Percentiles rank a stretch among this genome's conserved stretches.
Conservation (phyloP, 371 early-diverging fungal species). For the Apophysomyces ossiformis region DNA sequence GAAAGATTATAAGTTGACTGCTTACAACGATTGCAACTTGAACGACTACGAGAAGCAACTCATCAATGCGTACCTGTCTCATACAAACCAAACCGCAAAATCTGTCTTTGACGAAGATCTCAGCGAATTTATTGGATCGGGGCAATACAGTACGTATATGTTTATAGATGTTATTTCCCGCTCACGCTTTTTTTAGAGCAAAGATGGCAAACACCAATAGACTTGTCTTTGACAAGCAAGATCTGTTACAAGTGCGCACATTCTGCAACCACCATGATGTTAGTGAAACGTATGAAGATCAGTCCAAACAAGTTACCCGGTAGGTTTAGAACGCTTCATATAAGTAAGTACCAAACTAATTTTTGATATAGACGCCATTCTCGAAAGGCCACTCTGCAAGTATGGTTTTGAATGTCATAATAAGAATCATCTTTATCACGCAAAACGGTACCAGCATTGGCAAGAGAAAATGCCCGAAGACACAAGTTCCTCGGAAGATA, state of each 20-base stretch:
- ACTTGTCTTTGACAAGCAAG: constrained; percentile 20
- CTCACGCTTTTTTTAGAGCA: background rate
- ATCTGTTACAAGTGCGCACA: constrained; percentile 45
- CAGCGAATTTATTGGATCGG: constrained; percentile 19
- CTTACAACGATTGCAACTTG: constrained; percentile 16
- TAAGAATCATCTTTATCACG: constrained; percentile 38
- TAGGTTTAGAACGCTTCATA: constrained; percentile 14
- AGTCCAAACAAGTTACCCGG: constrained; percentile 19
- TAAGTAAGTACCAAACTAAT: background rate
- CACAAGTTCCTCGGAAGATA: background rate
- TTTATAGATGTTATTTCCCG: background rate
- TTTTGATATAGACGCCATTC: constrained; percentile 13
- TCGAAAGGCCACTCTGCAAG: constrained; percentile 36
- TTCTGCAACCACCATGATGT: constrained; percentile 30
- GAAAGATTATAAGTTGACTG: constrained; percentile 19
- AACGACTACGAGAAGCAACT: constrained; percentile 33
- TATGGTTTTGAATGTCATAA: constrained; percentile 51
- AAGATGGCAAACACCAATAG: background rate
- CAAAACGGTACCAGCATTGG: constrained; percentile 52
- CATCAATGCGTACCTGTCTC: constrained; percentile 28
- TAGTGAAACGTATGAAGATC: constrained; percentile 24
- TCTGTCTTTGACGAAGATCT: constrained; percentile 32
- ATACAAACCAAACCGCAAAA: constrained; percentile 22
- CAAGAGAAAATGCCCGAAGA: constrained; percentile 3
- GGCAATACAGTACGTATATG: constrained; percentile 37